Evolutionary conservation across 768 basidiomycete species (phyloP), one percentile per base, ranked within the genome.

Genomic region (Phaffia tasmanica): DNA sequence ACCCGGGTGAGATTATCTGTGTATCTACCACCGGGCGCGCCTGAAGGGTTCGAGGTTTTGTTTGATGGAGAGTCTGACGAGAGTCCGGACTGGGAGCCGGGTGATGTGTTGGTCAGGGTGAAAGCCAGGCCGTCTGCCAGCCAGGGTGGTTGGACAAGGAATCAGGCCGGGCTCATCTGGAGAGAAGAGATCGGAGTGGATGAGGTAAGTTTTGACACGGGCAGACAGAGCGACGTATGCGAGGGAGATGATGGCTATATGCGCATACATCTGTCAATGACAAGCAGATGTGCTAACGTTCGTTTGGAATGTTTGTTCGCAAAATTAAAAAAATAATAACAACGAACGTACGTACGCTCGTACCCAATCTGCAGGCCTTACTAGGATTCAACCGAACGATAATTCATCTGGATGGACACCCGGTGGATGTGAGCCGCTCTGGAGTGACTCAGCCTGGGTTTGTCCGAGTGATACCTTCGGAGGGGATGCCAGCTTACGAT

Each of bases 51-150:
- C 72, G 89, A 99, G 75, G 83, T 93, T 48, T 81, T 93, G 0
- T 97, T 92, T 68, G 89, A 95, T 72, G 91, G 90, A n/a, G 93
- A 97, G 75, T 88, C 88, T 55, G 95, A 98, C 74, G 93, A 99
- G 78, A 87, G 81, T 64, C 89, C 90, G 3, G 95, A 98, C 71
- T 95, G 88, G 88, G 92, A 94, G 73, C 80, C 95, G 7, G 95
- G 95, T 9, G 93, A 99, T 77, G 83, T 99, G 58, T 80, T 98
- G 48, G 80, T 98, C 57, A 80, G 91, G 60, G 85, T 98, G 19
- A 80, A 86, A 70, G 92, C 86, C 72, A 82, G 82, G 76, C 84
- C 85, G 71, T 82, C 85, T 67, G 83, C 82, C 19, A 71, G 71
- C 11, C 48, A 64, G 70, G 91, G 89, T 57, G 84, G 85, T 3